A percentile compares a stretch with the other conserved stretches of the same genome.
Conservation (phyloP, 495 filamentous ascomycete species). For the Pseudevernia furfuracea region DNA sequence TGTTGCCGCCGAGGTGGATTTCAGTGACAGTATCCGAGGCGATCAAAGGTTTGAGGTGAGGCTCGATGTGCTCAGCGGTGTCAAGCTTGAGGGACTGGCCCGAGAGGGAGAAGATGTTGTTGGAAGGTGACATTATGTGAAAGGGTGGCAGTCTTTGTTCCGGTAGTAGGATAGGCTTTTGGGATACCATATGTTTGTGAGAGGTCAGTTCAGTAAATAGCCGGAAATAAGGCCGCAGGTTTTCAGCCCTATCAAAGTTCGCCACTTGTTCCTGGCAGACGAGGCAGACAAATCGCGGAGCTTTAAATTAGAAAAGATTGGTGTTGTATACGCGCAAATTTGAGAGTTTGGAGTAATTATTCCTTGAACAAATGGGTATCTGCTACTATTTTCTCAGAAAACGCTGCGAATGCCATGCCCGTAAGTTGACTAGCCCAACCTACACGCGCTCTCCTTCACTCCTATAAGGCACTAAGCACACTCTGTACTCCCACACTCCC, state of each 20-base stretch:
- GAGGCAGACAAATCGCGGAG: too few relatives aligned
- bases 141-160: constrained; percentile 12
- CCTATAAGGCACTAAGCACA: constrained; percentile 53
- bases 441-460: background rate
- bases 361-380: constrained; percentile 4
- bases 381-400: background rate
- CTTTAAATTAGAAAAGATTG: background rate
- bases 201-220: background rate
- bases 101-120: constrained; percentile 85
- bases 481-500: constrained; percentile 72
- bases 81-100: constrained; percentile 87
- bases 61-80: constrained; percentile 73
- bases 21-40: constrained; percentile 71
- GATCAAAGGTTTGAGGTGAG: constrained; percentile 69
- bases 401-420: background rate
- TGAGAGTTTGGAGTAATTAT: background rate
- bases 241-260: background rate
- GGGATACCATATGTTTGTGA: too few relatives aligned
- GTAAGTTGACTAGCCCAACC: background rate
- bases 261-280: background rate
- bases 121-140: constrained; percentile 50
- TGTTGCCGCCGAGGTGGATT: constrained; percentile 79
- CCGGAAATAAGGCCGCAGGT: background rate
- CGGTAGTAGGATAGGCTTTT: too few relatives aligned
- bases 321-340: background rate